phyloP scores from a whole-genome alignment of 805 yeast genomes.

The Saturnispora quitensis region DNA sequence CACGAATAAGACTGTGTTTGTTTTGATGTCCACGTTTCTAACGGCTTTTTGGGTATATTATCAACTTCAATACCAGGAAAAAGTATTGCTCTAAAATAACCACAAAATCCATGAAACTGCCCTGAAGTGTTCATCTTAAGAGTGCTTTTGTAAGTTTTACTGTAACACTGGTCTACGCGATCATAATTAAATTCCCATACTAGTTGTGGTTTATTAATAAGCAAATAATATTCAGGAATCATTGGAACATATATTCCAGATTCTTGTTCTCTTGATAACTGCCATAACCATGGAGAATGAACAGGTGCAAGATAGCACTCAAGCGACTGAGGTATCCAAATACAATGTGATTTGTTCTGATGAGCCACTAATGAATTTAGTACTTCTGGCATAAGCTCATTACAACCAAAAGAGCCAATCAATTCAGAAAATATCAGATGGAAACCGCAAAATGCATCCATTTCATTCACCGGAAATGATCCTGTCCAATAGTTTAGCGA shows the following conservation, averaged over 20 bases:
- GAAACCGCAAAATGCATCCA: conserved; percentile 15
- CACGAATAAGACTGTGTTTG: conserved; percentile 39
- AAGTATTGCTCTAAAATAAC: conserved; percentile 65
- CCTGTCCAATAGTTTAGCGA: conserved; percentile 15
- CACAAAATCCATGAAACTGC: conserved; percentile 63
- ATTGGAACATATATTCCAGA: conserved; percentile 24
- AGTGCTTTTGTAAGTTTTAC: neutral
- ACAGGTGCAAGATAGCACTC: conserved; percentile 60
- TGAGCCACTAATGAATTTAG: conserved; percentile 34
- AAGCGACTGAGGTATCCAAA: conserved; percentile 55
- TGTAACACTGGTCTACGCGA: neutral
- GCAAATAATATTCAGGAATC: conserved; percentile 29
- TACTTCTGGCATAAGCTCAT: conserved; percentile 84
- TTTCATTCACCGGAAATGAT: neutral
- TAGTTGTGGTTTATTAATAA: conserved; percentile 39
- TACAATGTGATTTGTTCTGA: conserved; percentile 34
- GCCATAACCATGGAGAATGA: conserved; percentile 44
- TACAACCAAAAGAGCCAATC: conserved; percentile 87
- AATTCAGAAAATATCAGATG: conserved; percentile 72
- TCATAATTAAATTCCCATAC: conserved; percentile 45
- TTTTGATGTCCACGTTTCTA: neutral
- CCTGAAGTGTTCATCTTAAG: conserved; percentile 20
- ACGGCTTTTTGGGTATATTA: conserved; percentile 31
- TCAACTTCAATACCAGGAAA: conserved; percentile 50
- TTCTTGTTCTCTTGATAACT: conserved; percentile 19